phyloP scores from a whole-genome alignment of 2,329 filamentous ascomycete species.

The Hymenoscyphus occultus region DNA sequence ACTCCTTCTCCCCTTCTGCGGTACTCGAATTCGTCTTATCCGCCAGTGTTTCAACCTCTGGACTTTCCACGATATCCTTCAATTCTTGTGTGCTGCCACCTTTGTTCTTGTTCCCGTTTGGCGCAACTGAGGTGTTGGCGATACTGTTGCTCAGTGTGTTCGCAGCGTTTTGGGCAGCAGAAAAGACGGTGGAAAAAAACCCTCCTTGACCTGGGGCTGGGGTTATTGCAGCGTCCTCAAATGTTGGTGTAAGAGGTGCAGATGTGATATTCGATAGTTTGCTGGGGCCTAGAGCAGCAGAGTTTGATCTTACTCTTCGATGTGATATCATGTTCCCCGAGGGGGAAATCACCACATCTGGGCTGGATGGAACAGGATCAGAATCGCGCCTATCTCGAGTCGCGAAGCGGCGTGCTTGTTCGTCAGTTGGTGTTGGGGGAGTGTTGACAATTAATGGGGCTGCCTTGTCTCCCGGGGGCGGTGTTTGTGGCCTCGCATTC shows the following conservation, averaged over 20 bases:
- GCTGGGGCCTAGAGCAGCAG: conserved; percentile 59
- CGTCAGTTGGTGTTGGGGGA: conserved; percentile 61
- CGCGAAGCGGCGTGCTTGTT: conserved; percentile 31
- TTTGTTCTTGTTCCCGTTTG: conserved; percentile 48
- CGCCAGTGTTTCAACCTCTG: conserved; percentile 35
- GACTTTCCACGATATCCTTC: conserved; percentile 32
- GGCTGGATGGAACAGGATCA: conserved; percentile 30
- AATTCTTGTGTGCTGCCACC: conserved; percentile 34
- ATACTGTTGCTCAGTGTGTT: conserved; percentile 72
- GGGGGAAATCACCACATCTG: conserved; percentile 58
- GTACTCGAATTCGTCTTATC: conserved; percentile 35
- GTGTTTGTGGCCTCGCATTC: conserved; percentile 30
- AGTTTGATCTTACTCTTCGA: conserved; percentile 58
- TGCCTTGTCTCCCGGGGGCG: conserved; percentile 29
- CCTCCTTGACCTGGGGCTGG: conserved; percentile 54
- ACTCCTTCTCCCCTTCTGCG: conserved; percentile 56
- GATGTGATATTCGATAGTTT: conserved; percentile 78
- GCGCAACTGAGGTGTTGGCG: conserved; percentile 58
- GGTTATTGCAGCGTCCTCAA: conserved; percentile 58
- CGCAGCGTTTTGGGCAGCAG: conserved; percentile 88
- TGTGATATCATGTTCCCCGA: conserved; percentile 73
- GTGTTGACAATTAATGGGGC: conserved; percentile 61
- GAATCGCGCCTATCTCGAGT: conserved; percentile 28
- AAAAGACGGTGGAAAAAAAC: conserved; percentile 93
- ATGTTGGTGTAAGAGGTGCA: conserved; percentile 71